Evolutionary conservation across 495 filamentous ascomycete species (phyloP), one percentile per base, ranked within the genome.

Genomic region (Neurospora hispaniola): DNA sequence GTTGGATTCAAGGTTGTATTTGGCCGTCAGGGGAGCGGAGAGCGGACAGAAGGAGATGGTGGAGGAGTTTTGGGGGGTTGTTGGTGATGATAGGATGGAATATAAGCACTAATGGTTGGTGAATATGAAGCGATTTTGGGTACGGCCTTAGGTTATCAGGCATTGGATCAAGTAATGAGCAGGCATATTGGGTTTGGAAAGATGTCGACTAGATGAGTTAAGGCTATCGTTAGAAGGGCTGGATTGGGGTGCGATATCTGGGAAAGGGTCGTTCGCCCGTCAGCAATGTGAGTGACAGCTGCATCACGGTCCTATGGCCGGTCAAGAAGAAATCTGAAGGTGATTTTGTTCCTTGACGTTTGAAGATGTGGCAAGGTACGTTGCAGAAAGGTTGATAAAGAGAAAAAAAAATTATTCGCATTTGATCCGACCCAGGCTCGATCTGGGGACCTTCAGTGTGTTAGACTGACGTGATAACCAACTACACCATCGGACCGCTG

Each of bases 1-100:
- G 71, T 76, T 98, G n/a, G 94, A 97, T 79, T 89, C 86, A 44
- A 86, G 94, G 71, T 86, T 88, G 72, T 97, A 96, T 80, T 81
- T 97, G 73, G 93, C 93, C 35, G 88, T 97, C 14, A 84, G 94
- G 70, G 90, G 84, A 1, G 88, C 85, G 40, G 83, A 88, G 5
- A 81, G 81, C 71, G 93, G 93, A 16, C 92, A 94, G 82, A 89
- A 87, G 82, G 88, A 89, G 80, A 77, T 97, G 16, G 86, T 96
- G 1, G 87, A 93, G 80, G 92, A 97, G 82, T 93, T 97, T 75
- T 97, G 94, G 94, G 80, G 76, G 4, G 80, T 82, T 11, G 79
- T 81, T 71, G 75, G 73, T 48, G 78, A 74, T 43, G 77, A 73
- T 16, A 76, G 43, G 76, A 76, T 79, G 93, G 91, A 89, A 71